Conservation (phyloP, 169 alveolate species). For the Cryptosporidium andersoni region DNA sequence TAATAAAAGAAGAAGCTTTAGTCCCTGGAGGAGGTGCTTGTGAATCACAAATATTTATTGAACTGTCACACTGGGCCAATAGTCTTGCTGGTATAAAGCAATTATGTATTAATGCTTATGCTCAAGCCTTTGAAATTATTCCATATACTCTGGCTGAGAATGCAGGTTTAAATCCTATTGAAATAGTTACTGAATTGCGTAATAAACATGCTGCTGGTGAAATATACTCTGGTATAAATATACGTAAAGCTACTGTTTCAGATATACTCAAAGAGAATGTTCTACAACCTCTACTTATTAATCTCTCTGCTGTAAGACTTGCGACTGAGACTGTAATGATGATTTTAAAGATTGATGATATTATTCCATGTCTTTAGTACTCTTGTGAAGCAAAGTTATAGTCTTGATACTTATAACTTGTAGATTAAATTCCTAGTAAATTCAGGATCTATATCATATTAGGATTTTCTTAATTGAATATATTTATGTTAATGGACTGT, state of each 20-base stretch:
- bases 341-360: constrained; percentile 98
- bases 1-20: constrained; percentile 93
- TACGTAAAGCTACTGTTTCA: constrained; percentile 88
- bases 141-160: constrained; percentile 99
- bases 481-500: too few species aligned
- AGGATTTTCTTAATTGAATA: too few species aligned
- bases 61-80: constrained; percentile 80
- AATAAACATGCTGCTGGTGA: constrained; percentile 91
- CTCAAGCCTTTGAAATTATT: constrained; percentile 98
- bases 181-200: constrained; percentile 95
- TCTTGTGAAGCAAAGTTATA: neutral
- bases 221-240: constrained; percentile 91
- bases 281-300: constrained; percentile 96
- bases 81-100: constrained; percentile 93
- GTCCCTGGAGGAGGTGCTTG: constrained; percentile 99
- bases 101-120: constrained; percentile 94
- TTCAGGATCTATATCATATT: too few species aligned
- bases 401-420: neutral
- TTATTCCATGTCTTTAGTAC: constrained; percentile 80
- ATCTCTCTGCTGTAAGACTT: constrained; percentile 93
- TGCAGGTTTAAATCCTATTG: constrained; percentile 98
- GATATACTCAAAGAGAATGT: constrained; percentile 93
- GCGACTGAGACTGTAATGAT: constrained; percentile 99
- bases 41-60: constrained; percentile 92
- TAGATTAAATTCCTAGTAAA: neutral